Evolutionary conservation across 1,284 basidiomycete genomes (phyloP).

Genomic region (Cryptococcus jaspeensis): DNA sequence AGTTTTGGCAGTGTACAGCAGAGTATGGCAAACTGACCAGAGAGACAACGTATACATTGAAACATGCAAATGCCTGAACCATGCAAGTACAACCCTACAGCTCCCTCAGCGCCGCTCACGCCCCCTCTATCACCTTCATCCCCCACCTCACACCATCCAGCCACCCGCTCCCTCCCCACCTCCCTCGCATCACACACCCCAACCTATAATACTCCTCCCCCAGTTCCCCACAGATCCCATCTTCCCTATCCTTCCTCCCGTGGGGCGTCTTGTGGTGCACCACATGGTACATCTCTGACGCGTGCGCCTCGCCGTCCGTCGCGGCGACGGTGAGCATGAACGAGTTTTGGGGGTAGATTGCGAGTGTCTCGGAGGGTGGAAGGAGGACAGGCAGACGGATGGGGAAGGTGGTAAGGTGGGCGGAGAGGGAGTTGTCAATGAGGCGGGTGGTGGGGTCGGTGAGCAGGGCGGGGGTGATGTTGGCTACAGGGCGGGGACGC

Average conservation of each 20-base stretch:
- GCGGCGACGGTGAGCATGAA: slow-evolving; percentile 29
- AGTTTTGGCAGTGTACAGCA: too few species aligned
- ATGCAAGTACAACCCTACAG: not conserved
- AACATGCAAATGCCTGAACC: too few species aligned
- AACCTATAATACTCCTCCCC: slow-evolving; percentile 28
- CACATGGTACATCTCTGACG: slow-evolving; percentile 26
- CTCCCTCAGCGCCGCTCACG: not conserved
- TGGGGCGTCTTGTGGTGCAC: slow-evolving; percentile 16
- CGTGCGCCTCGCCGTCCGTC: slow-evolving; percentile 2
- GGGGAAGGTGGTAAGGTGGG: slow-evolving; percentile 10
- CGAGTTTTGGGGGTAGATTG: slow-evolving; percentile 27
- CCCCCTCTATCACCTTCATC: not conserved
- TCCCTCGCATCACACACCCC: slow-evolving; percentile 20
- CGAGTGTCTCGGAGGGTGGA: not conserved
- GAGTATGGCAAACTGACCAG: too few species aligned
- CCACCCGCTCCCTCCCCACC: slow-evolving; percentile 14
- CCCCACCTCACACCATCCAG: slow-evolving; percentile 2
- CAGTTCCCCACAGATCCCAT: slow-evolving; percentile 15
- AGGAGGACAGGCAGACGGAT: slow-evolving; percentile 3
- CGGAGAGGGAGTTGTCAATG: slow-evolving; percentile 34
- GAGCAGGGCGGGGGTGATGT: slow-evolving; percentile 24
- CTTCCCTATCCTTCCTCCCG: slow-evolving; percentile 3
- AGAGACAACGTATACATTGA: too few species aligned
- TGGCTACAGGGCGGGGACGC: slow-evolving; percentile 17
- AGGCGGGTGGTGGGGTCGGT: slow-evolving; percentile 32